Evolutionary conservation across 2,329 filamentous ascomycete species (phyloP).

Genomic region (Diaporthe ampelina): DNA sequence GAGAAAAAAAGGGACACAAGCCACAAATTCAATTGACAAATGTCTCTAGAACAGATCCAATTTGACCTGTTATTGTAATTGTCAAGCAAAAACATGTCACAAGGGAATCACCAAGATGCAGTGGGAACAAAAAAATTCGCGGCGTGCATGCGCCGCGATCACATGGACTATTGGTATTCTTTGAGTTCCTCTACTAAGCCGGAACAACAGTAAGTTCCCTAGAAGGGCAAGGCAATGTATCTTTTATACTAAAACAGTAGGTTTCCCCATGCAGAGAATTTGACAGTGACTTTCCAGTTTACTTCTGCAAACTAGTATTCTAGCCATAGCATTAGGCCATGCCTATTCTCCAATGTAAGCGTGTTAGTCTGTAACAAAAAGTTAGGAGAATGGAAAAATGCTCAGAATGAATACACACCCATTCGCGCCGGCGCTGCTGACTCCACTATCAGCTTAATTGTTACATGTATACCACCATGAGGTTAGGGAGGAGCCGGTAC

Average conservation of each 20-base stretch:
- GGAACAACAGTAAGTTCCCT: no score
- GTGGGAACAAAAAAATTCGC: background rate
- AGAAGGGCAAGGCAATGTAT: no score
- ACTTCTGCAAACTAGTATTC: no score
- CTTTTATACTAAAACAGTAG: no score
- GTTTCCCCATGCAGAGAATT: no score
- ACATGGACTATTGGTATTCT: conserved; percentile 1
- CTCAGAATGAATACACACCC: background rate
- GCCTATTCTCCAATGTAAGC: background rate
- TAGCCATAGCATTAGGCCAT: background rate
- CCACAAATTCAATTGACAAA: background rate
- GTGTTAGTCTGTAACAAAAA: background rate
- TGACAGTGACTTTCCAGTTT: no score
- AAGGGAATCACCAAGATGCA: background rate
- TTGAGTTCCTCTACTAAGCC: conserved; percentile 18
- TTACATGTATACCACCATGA: background rate
- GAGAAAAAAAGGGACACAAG: background rate
- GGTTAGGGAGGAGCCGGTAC: background rate
- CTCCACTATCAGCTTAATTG: background rate
- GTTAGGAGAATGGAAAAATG: background rate
- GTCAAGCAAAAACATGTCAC: background rate
- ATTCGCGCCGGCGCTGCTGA: background rate
- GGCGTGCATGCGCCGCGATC: conserved; percentile 10
- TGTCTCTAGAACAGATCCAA: no score
- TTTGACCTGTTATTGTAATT: no score